Base-by-base conservation (phyloP, 2,329 filamentous ascomycete genomes). In the Alternaria rosae region DNA sequence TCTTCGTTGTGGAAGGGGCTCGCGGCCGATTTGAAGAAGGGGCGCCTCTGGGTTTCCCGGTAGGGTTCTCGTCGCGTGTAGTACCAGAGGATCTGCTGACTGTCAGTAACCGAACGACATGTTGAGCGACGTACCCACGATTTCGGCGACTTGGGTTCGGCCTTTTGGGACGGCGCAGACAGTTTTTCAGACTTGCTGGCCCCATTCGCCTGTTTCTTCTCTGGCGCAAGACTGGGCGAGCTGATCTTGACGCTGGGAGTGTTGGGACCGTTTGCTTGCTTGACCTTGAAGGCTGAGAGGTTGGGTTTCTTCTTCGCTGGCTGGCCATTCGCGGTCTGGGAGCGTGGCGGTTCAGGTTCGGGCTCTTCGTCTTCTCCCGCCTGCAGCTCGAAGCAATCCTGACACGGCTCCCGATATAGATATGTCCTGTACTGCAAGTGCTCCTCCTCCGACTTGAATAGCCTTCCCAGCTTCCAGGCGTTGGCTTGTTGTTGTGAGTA, bases 381-480 rank as follows among this genome's bases (percentile, higher is more conserved):
- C 64, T 84, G 79, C 53, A 87, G 75, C 58, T 84, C 74, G 62
- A 81, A 78, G 57, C 76, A 79, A 67, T 86, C 83, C 60, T 74
- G 72, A 61, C 84, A 83, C 32, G 83, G 83, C 70, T 88, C 85
- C 73, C 87, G 86, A 58, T 84, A 85, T 56, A 87, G 78, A 67
- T 87, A 89, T 59, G 86, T 89, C 80, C 87, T 82, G 74, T 89
- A 89, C 72, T 89, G 88, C 54, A 88, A 80, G 68, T 84, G 81
- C 69, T 88, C 83, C 75, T 90, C 88, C 65, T 84, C 79, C 17
- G 76, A 76, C 53, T 79, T 76, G 75, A 89, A 90, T 5, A 86
- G 84, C 3, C 83, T 84, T 58, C 84, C 81, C 61, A 79, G 56
- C 63, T 79, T 80, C 82, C 82, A 84, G 60, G 75, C 73, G 59